Evolutionary conservation across 176 grass and related monocot species (phyloP), one percentile per base, ranked within the genome.

Genomic region (Oropetium thomaeum): DNA sequence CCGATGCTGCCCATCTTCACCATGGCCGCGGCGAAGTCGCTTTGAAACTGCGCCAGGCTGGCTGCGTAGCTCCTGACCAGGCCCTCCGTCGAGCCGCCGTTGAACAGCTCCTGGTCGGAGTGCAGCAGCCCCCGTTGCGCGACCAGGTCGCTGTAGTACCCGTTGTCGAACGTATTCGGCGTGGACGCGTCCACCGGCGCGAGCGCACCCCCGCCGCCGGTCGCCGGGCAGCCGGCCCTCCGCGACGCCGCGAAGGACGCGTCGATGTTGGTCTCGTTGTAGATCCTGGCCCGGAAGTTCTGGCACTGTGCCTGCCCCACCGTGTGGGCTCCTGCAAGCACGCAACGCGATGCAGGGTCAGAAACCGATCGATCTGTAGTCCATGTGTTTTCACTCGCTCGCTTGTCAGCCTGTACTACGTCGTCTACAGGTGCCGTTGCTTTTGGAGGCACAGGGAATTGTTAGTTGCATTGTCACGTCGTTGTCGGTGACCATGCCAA

Each of bases 221-320:
- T 29, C 25, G 19, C 42, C 31, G 84, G 84, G 70, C 88, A 91
- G 65, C 82, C 75, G 70, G 65, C 70, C 80, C 82, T 73, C 44
- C 79, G 30, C 25, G 76, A 67, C 27, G 76, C 82, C 62, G 84
- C 88, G 39, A 87, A 91, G 54, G 84, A 27, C 6, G 84, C 64
- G 75, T 91, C 22, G 53, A 91, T 91, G 80, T 84, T 77, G 48
- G 84, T 81, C 39, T 87, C 89, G 49, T 78, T 87, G 89, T 91
- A 91, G 84, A 91, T 91, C 43, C 84, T 82, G 23, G 49, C 43
- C 71, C 77, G 70, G 67, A 87, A 87, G 60, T 45, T 73, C 47
- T 61, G 67, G 80, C 84, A 91, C 47, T 78, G 81, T 38, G 76
- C 76, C 53, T 80, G 65, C 22, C 84, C 88, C 45, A 84, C 62